Evolutionary conservation across 257 asterid genomes (phyloP), one percentile per base, ranked within the genome.

Genomic region (Plantago major): DNA sequence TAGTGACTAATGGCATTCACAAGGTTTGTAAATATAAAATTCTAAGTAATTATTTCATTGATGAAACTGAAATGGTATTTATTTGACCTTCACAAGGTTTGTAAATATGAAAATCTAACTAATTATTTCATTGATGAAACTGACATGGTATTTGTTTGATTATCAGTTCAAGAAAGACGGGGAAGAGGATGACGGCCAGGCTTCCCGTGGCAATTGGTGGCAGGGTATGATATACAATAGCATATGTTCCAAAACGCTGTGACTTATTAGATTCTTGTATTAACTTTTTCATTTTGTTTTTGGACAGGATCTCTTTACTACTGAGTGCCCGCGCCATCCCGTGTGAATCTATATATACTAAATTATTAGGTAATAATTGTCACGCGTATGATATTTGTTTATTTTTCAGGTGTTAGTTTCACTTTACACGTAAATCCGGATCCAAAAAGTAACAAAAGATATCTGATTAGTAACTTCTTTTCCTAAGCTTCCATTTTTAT

Each of bases 121-220:
- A 22, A 22, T 33, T 33, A 33, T 33, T 33, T 33, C 40, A 7
- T 33, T 11, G 43, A 14, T 55, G 44, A 55, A 28, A 56, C 15
- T 33, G 58, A 53, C 22, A 53, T 10, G 7, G 46, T 8, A 53
- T 26, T 53, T 53, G 10, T 7, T 33, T 26, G 58, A 26, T 26
- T 8, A 28, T 53, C 40, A 53, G 58, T 53, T 19, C 58, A 53
- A 40, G 28, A 53, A 53, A 40, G 58, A 53, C 17, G 58, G 58
- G 7, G 58, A 53, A 53, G 58, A 53, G 28, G 58, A 53, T 15
- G 58, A 13, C 14, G 58, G 58, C 28, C 58, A 53, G 13, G 58
- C 58, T 53, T 53, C 58, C 11, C 28, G 58, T 11, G 58, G 58
- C 8, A 28, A 53, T 22, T 53, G 58, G 58, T 53, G 58, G 58